Conservation (phyloP, 495 filamentous ascomycete genomes). For the Aspergillus egyptiacus region DNA sequence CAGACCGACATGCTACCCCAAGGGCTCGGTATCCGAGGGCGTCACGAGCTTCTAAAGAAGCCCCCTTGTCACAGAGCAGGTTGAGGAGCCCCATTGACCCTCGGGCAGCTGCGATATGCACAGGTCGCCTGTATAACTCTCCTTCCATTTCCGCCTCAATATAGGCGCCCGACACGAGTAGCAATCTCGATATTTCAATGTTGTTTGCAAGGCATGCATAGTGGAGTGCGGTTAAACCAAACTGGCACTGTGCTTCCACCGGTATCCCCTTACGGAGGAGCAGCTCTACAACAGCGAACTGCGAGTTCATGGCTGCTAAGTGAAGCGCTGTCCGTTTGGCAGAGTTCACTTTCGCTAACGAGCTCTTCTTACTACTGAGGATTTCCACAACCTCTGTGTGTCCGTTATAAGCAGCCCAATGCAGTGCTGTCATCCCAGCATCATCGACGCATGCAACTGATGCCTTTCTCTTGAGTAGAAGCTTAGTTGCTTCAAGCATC, state of each 20-base stretch:
- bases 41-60: slow-evolving; percentile 36
- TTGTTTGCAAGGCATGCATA: slow-evolving; percentile 39
- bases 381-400: slow-evolving; percentile 37
- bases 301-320: slow-evolving; percentile 34
- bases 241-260: slow-evolving; percentile 26
- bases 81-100: slow-evolving; percentile 30
- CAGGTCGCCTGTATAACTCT: slow-evolving; percentile 26
- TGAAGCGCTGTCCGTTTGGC: slow-evolving; percentile 38
- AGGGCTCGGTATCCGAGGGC: slow-evolving; percentile 34
- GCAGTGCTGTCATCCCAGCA: slow-evolving; percentile 39
- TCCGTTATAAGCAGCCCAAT: slow-evolving; percentile 41
- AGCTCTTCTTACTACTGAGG: slow-evolving; percentile 27
- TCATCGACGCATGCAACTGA: slow-evolving; percentile 28
- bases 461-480: slow-evolving; percentile 35
- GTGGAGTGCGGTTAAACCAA: slow-evolving; percentile 35
- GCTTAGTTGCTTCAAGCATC: slow-evolving; percentile 21
- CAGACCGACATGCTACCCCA: slow-evolving; percentile 31
- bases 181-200: slow-evolving; percentile 30
- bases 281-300: slow-evolving; percentile 37
- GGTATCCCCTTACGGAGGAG: slow-evolving; percentile 27
- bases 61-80: slow-evolving; percentile 34
- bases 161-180: slow-evolving; percentile 36
- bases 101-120: slow-evolving; percentile 34
- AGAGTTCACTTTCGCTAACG: slow-evolving; percentile 24
- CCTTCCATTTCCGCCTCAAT: slow-evolving; percentile 31